Base-by-base conservation (phyloP, 2,329 filamentous ascomycete genomes). In the Penicillium sp. region DNA sequence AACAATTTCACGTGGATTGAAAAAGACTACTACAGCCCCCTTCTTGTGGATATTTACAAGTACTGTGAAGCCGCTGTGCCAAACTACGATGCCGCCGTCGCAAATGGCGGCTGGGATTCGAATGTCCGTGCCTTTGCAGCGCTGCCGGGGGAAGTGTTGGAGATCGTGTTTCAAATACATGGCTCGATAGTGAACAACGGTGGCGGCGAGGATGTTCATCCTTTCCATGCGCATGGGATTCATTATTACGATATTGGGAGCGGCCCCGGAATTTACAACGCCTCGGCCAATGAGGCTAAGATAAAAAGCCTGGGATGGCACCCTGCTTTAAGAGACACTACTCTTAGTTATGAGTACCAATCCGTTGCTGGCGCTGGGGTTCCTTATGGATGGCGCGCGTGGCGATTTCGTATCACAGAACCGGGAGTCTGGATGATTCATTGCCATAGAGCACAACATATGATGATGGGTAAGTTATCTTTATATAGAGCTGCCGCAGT, bases 351-450 rank as follows among this genome's bases (percentile, higher is more conserved):
- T 59, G 70, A 80, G 2, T 88, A 86, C 59, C 69, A 67, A 0
- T 59, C 69, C 3, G 74, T 73, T 23, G 78, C 76, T 0, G 59
- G 59, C 2, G 67, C 77, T 0, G 70, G 77, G 4, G 66, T 73
- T 6, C 76, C 75, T 2, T 73, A 77, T 0, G 83, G 85, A 0
- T 88, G 85, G 85, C 73, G 85, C 20, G 84, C 78, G 0, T 87
- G 84, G 85, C 74, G 85, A 9, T 69, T 86, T 1, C 73, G 82
- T 3, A 79, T 85, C 0, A 73, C 70, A 8, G 70, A 79, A 53
- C 68, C 79, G 0, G 84, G 84, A 12, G 54, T 56, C 9, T 56
- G 54, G 54, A 56, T 56, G 50, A 42, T 49, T 12, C 54, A 56
- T 37, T 56, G 54, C 25, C 54, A 53, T 50, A 6, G 33, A 20